Conservation (phyloP, 192 early-diverging fungal genomes). For the Coemansia sp. region DNA sequence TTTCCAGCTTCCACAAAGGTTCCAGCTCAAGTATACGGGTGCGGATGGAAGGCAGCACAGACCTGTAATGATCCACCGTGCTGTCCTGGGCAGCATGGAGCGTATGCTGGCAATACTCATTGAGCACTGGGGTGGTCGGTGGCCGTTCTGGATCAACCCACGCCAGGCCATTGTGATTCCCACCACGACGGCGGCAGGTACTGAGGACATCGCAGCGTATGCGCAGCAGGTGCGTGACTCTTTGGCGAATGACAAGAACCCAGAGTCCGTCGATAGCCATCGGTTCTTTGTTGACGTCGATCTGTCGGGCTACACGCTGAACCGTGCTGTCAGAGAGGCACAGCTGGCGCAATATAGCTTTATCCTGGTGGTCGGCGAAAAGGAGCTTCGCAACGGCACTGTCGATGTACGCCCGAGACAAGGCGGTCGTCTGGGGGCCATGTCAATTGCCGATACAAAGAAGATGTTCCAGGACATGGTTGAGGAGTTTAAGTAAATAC, state of each 20-base stretch:
- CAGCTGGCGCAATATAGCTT: slow-evolving; percentile 83
- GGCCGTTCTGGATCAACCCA: slow-evolving; percentile 95
- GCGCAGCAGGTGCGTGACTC: slow-evolving; percentile 54
- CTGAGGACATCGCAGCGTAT: slow-evolving; percentile 59
- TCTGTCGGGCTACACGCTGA: slow-evolving; percentile 58
- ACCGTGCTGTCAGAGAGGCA: slow-evolving; percentile 75
- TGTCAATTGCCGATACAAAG: slow-evolving; percentile 56
- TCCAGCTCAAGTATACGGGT: slow-evolving; percentile 71
- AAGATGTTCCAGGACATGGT: slow-evolving; percentile 57
- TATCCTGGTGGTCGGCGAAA: slow-evolving; percentile 81
- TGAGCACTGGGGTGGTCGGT: slow-evolving; percentile 86
- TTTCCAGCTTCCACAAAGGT: slow-evolving; percentile 88
- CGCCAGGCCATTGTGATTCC: slow-evolving; percentile 87
- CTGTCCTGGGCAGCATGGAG: slow-evolving; percentile 87
- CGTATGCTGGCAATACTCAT: slow-evolving; percentile 93
- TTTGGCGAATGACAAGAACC: slow-evolving; percentile 33
- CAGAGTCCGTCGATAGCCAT: slow-evolving; percentile 52
- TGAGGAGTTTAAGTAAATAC: slow-evolving; percentile 37
- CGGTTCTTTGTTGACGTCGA: slow-evolving; percentile 82
- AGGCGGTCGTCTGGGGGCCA: slow-evolving; percentile 60
- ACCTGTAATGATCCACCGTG: slow-evolving; percentile 94
- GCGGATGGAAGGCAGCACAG: slow-evolving; percentile 59
- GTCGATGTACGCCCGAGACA: slow-evolving; percentile 71
- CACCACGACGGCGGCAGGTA: slow-evolving; percentile 36
- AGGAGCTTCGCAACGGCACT: slow-evolving; percentile 63